Conservation (phyloP, 306 rosid genomes). For the Abrus precatorius region DNA sequence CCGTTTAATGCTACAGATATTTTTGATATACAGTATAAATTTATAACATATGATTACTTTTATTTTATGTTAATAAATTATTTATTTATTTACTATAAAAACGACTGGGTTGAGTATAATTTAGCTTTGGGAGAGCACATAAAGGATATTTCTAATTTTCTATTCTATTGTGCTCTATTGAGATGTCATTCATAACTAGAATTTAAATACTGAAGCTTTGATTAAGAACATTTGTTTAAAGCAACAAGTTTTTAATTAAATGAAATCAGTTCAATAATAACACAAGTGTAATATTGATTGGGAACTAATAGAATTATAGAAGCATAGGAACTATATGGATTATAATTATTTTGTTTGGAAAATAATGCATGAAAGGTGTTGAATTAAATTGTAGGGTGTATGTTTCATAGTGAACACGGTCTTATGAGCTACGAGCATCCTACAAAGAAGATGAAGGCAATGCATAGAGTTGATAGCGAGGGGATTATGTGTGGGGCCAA, state of each 20-base stretch:
- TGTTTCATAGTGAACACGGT: slow-evolving; percentile 89
- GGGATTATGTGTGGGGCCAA: slow-evolving; percentile 93
- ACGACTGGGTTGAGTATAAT: too few relatives aligned
- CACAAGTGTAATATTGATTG: not conserved
- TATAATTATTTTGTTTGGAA: not conserved
- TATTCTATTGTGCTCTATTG: not conserved
- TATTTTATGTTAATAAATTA: too few relatives aligned
- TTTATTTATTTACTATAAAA: too few relatives aligned
- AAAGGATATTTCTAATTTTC: not conserved
- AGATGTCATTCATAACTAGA: not conserved
- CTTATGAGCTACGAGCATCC: slow-evolving; percentile 88
- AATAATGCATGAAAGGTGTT: slow-evolving; percentile 19
- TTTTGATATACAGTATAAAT: too few relatives aligned
- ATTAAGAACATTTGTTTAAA: not conserved
- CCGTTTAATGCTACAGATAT: too few relatives aligned
- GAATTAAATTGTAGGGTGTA: slow-evolving; percentile 67
- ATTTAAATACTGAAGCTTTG: not conserved
- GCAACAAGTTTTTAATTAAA: not conserved
- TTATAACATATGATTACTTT: too few relatives aligned
- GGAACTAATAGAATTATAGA: not conserved
- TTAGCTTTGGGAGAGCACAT: not conserved
- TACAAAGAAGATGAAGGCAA: slow-evolving; percentile 81
- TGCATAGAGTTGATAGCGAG: slow-evolving; percentile 91
- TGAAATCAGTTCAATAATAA: not conserved
- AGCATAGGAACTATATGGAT: not conserved